Evolutionary conservation across 2,329 filamentous ascomycete genomes (phyloP), one percentile per base, ranked within the genome.

Genomic region (Penicillium sp.): DNA sequence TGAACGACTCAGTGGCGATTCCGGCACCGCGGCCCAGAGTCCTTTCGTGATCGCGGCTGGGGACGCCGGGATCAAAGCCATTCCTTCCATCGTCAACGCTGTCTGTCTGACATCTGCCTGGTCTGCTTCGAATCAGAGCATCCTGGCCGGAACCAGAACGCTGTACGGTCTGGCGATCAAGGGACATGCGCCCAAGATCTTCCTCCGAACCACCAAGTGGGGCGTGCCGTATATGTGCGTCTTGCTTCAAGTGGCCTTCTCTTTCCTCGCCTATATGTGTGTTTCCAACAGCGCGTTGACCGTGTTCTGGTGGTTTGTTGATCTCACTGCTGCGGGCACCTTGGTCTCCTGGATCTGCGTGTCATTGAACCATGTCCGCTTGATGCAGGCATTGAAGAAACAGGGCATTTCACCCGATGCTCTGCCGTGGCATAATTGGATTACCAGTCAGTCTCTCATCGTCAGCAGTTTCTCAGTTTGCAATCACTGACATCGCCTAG

Each of bases 51-150:
- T 93, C 64, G 90, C 89, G 19, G 87, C 89, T 40, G 81, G 84
- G 11, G 83, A 85, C 33, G 90, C 89, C 2, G 86, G 88, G 0
- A 87, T 93, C 59, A 81, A 80, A 4, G 87, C 83, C 6, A 83
- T 93, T 4, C 88, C 89, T 0, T 87, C 86, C 6, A 84, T 93
- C 57, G 87, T 93, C 76, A 94, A 94, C 73, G 90, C 89, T 38
- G 82, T 93, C 28, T 88, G 93, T 67, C 82, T 93, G 65, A 90
- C 87, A 0, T 89, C 88, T 0, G 89, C 88, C 0, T 88, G 86
- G 77, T 91, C 89, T 0, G 83, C 89, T 0, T 87, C 85, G 0
- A 92, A 92, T 67, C 86, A 89, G 65, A 85, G 84, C 69, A 79
- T 93, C 55, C 82, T 83, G 68, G 79, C 80, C 2, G 82, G 80